Percentiles rank a stretch among this genome's conserved stretches.
phyloP scores from a whole-genome alignment of 441 rosid species.

The Gossypium davidsonii region DNA sequence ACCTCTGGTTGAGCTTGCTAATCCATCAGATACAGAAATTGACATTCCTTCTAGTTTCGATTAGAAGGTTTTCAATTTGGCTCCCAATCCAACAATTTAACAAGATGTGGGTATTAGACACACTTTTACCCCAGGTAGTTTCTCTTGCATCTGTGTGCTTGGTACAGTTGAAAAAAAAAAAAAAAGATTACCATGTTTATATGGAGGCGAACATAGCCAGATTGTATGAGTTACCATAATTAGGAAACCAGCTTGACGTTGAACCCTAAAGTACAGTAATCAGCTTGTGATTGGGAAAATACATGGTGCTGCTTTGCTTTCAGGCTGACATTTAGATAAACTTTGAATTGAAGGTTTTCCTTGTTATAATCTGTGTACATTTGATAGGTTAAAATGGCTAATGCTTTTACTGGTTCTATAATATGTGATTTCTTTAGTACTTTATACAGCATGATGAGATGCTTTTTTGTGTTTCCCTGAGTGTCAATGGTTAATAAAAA shows the following conservation, averaged over 20 bases:
- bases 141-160: not conserved
- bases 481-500: too few species aligned
- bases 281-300: constrained; percentile 13
- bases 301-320: constrained; percentile 19
- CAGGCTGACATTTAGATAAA: constrained; percentile 20
- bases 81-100: constrained; percentile 1
- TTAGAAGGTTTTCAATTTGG: constrained; percentile 30
- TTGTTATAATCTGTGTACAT: constrained; percentile 30
- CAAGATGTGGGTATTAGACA: constrained; percentile 9
- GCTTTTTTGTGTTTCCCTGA: not conserved
- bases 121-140: constrained; percentile 1
- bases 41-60: constrained; percentile 51
- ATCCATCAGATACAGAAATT: constrained; percentile 64
- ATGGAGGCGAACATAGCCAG: constrained; percentile 14
- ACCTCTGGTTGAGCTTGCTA: constrained; percentile 49
- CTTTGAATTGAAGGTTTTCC: not conserved
- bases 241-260: constrained; percentile 14
- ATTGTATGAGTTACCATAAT: constrained; percentile 22
- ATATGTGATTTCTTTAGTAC: not conserved
- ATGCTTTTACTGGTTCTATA: constrained; percentile 8
- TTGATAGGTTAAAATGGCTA: constrained; percentile 18
- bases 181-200: constrained; percentile 2
- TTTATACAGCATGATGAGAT: not conserved
- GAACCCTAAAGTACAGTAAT: constrained; percentile 14
- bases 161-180: not conserved